These are phyloP conservation scores for Auricularia cornea DNA, from an alignment of 768 basidiomycete genomes.

Conservation along the genomic window DNA sequence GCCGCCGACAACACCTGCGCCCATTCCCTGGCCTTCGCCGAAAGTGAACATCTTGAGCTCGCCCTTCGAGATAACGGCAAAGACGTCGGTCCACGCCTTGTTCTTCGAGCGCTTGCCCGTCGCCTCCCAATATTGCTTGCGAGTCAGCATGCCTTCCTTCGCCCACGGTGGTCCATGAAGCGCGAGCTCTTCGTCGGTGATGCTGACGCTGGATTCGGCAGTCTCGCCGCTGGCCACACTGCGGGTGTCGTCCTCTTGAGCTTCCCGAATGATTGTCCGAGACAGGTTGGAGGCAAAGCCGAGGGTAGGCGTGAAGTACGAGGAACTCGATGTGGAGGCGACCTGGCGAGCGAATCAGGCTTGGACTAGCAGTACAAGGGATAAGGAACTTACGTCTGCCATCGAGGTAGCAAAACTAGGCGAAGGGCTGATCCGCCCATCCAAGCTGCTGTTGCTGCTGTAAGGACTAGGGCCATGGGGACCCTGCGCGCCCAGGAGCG, in stretches of 20 bases:
- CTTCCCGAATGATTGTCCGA: conserved; percentile 91
- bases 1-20: conserved; percentile 64
- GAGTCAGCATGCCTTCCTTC: conserved; percentile 92
- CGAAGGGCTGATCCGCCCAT: conserved; percentile 88
- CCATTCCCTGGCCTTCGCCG: conserved; percentile 61
- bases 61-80: conserved; percentile 92
- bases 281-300: conserved; percentile 96
- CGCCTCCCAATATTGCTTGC: conserved; percentile 91
- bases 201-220: conserved; percentile 66
- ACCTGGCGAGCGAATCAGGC: conserved; percentile 31
- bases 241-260: conserved; percentile 80
- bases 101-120: conserved; percentile 76
- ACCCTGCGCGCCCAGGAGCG: conserved; percentile 57
- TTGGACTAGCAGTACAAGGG: not conserved
- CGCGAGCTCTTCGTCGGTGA: conserved; percentile 92
- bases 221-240: conserved; percentile 60
- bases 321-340: conserved; percentile 52
- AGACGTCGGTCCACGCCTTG: conserved; percentile 89
- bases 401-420: conserved; percentile 89
- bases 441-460: conserved; percentile 73
- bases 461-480: conserved; percentile 60
- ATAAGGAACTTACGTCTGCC: conserved; percentile 51
- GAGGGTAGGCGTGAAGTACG: conserved; percentile 76
- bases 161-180: conserved; percentile 97
- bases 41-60: conserved; percentile 95